These are phyloP conservation scores for Rhodotorula paludigena DNA, from an alignment of 768 basidiomycete species.

Conservation along the genomic window DNA sequence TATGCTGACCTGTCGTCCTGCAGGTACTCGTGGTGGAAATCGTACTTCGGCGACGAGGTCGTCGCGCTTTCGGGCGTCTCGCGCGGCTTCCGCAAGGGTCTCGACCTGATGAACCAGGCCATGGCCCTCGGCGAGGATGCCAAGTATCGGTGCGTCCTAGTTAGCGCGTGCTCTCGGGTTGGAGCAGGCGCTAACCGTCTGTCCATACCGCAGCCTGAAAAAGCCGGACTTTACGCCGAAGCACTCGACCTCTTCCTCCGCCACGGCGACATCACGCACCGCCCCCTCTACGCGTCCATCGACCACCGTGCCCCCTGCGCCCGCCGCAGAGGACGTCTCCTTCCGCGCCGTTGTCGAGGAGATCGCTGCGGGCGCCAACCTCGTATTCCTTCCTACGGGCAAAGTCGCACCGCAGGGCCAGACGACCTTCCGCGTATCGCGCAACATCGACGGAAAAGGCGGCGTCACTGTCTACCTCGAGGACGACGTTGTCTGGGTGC, in stretches of 20 bases:
- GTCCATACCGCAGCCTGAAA: constrained; percentile 18
- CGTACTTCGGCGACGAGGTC: constrained; percentile 66
- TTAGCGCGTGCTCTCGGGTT: neutral
- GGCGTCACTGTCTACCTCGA: constrained; percentile 82
- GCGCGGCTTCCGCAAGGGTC: constrained; percentile 75
- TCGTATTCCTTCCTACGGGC: constrained; percentile 84
- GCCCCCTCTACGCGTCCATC: constrained; percentile 50
- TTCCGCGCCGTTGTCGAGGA: constrained; percentile 93
- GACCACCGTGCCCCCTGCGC: constrained; percentile 23
- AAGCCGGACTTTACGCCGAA: constrained; percentile 28
- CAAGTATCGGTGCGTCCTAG: constrained; percentile 43
- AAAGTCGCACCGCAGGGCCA: constrained; percentile 56
- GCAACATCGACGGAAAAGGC: constrained; percentile 62
- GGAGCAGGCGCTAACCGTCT: neutral
- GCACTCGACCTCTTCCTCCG: constrained; percentile 40
- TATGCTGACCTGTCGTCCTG: neutral
- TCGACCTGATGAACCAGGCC: constrained; percentile 92
- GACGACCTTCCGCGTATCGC: constrained; percentile 75
- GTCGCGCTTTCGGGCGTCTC: constrained; percentile 62
- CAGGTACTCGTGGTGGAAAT: constrained; percentile 70
- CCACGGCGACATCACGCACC: constrained; percentile 21
- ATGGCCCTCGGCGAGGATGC: constrained; percentile 78
- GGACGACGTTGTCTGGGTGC: constrained; percentile 91
- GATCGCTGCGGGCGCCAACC: constrained; percentile 71
- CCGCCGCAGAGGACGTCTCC: constrained; percentile 61